Percentiles rank a stretch among this genome's conserved stretches.
These are phyloP conservation scores for Dryadomyces quercivorus DNA, from an alignment of 2,329 filamentous ascomycete species.

Conservation along the genomic window DNA sequence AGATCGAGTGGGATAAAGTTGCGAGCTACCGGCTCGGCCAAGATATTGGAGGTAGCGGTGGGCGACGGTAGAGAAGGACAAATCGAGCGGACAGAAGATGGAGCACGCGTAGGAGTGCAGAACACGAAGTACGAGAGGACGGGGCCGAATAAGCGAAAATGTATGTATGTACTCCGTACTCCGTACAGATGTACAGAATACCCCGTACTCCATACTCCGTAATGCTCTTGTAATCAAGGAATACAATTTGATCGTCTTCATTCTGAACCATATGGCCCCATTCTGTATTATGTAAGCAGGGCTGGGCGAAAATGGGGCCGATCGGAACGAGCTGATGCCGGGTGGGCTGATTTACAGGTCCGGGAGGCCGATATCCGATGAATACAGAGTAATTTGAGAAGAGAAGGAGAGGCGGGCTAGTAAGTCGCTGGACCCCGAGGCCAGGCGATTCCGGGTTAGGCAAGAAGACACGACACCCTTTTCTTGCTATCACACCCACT, in stretches of 20 bases:
- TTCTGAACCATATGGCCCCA: no score
- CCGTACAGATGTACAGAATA: no score
- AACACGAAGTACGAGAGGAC: background rate
- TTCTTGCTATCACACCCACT: background rate
- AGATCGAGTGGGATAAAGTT: constrained; percentile 99
- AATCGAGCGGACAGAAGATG: background rate
- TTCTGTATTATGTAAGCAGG: background rate
- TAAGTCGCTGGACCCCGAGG: no score
- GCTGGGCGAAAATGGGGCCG: background rate
- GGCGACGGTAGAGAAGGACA: constrained; percentile 29
- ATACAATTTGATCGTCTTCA: no score
- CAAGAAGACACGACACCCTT: background rate
- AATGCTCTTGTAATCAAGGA: no score
- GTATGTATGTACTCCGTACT: no score
- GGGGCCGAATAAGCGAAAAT: no score
- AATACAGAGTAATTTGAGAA: background rate
- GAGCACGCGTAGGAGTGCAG: background rate
- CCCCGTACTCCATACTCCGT: no score
- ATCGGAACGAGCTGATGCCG: background rate
- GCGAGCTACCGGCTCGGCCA: constrained; percentile 79
- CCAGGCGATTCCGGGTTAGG: background rate
- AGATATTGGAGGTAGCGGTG: constrained; percentile 60
- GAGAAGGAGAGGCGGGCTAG: background rate
- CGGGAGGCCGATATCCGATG: background rate
- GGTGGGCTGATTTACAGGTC: background rate